Base-by-base conservation (phyloP, 257 asterid genomes). In the Solanum neorickii region DNA sequence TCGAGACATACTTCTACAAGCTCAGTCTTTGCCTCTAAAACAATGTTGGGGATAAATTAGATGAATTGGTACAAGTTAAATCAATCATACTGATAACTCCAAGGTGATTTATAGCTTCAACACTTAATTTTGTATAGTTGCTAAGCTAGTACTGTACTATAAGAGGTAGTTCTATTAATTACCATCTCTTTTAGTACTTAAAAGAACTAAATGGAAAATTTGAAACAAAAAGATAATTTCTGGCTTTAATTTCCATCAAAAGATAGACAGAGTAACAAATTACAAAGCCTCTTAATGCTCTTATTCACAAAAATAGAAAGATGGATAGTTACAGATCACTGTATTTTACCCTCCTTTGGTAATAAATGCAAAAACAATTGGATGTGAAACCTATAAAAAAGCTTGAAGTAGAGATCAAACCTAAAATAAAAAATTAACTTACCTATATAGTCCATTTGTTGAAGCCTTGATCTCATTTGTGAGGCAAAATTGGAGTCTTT, bases 401-500 rank as follows among this genome's bases (percentile, higher is more conserved):
- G 25, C 25, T 56, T 56, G n/a, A 56, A 56, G n/a, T 18, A 56
- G 65, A 56, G 65, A 56, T 56, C 5, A 56, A 56, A 56, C 16
- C 1, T 5, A 69, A 52, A 37, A 8, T 47, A 69, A 46, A 31
- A 46, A 16, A 56, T 42, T 42, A 9, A 9, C 7, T 89, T 75
- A 92, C 94, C 94, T 23, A 87, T 78, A 72, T 91, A 92, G 41
- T 91, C 88, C 94, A 92, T 92, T 86, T 87, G 87, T 85, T 91
- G 89, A 62, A 92, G 93, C 86, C 88, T 91, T 16, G 89, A 73
- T 88, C 84, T 91, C 92, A 91, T 91, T 83, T 87, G 87, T 15
- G 69, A 82, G 13, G 90, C 86, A 85, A 89, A 91, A 86, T 68
- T 66, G 70, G 15, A 49, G 56, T 91, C 92, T 33, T 86, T 62